phyloP scores from a whole-genome alignment of 768 basidiomycete genomes.

The Lactarius trivialis region DNA sequence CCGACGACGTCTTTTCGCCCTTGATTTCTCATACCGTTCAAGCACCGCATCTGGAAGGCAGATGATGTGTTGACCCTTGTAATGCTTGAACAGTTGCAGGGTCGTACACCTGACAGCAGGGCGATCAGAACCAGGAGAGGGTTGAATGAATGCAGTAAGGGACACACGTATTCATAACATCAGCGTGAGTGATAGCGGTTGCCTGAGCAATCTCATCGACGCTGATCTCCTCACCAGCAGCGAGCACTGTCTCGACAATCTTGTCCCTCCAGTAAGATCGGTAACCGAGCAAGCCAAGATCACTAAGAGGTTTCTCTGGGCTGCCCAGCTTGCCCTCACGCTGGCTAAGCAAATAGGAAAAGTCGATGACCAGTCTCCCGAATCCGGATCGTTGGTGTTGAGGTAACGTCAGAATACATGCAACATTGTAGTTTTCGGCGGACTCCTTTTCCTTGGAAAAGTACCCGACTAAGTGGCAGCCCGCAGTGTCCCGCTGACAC shows the following conservation, averaged over 20 bases:
- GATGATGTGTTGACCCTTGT: constrained; percentile 91
- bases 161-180: constrained; percentile 97
- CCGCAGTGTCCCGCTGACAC: constrained; percentile 80
- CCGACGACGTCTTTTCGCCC: constrained; percentile 66
- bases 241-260: constrained; percentile 84
- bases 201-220: constrained; percentile 97
- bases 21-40: constrained; percentile 83
- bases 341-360: constrained; percentile 97
- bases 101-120: constrained; percentile 69
- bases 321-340: constrained; percentile 92
- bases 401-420: constrained; percentile 96
- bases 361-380: constrained; percentile 93
- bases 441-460: constrained; percentile 99
- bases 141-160: background rate
- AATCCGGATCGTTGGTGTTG: constrained; percentile 97
- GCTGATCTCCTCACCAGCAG: constrained; percentile 64
- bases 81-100: constrained; percentile 90
- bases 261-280: constrained; percentile 97
- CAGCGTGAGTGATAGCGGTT: constrained; percentile 90
- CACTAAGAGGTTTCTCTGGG: constrained; percentile 95
- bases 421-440: constrained; percentile 96
- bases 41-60: constrained; percentile 86
- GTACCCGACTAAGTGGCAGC: constrained; percentile 94
- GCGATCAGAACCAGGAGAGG: background rate
- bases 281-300: constrained; percentile 88